Base-by-base conservation (phyloP, 1,284 basidiomycete genomes). In the Malassezia brasiliensis region DNA sequence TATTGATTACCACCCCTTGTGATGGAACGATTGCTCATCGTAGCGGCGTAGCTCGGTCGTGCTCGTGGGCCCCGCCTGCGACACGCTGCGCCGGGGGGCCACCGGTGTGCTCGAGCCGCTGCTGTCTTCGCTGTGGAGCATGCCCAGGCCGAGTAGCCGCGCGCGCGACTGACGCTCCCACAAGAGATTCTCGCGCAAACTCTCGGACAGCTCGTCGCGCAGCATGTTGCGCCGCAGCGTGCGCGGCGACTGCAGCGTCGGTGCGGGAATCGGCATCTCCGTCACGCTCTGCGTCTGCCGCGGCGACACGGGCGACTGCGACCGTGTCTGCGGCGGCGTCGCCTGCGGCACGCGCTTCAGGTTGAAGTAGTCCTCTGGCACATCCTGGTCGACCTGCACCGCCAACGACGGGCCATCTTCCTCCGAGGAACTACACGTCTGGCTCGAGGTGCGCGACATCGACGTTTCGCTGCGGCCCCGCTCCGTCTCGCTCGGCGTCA, bases 151-250 rank as follows among this genome's bases (percentile, higher is more conserved):
- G 47, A 74, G 59, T 58, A 72, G 66, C 15, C 72, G 51, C 22
- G 67, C 63, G 11, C 72, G 61, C 34, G 62, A 71, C 52, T 75
- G 71, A 10, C 88, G 81, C 69, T 89, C 86, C 88, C 88, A 90
- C 5, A 91, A 76, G 62, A 93, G 69, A 66, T 90, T 87, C 47
- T 85, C 79, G 19, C 89, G 79, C 57, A 93, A 76, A 59, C 84
- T 86, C 77, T 91, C 89, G 44, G 86, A 86, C 69, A 93, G 78
- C 76, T 93, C 89, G 20, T 84, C 85, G 54, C 83, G 79, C 47
- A 91, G 79, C 87, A 91, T 90, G 66, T 83, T 81, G 46, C 86
- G 79, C 5, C 88, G 81, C 15, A 87, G 90, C 35, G 89, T 88
- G 30, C 85, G 82, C 0, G 89, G 89, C 1, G 88, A 87, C 64